phyloP scores from a whole-genome alignment of 805 yeast species.

The Metschnikowia orientalis region DNA sequence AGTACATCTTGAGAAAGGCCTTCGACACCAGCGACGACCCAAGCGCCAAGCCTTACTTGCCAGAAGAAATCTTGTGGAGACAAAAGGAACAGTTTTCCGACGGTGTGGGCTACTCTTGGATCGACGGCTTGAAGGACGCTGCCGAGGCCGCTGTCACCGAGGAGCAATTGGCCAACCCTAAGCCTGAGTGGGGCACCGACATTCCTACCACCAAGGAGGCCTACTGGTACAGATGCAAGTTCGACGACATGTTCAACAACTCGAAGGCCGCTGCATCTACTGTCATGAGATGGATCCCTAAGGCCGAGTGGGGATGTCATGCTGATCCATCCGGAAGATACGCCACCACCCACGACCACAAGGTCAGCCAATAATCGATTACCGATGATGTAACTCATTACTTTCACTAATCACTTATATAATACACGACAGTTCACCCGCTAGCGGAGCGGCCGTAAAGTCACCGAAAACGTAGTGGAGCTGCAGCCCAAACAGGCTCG shows the following conservation, averaged over 20 bases:
- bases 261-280: slow-evolving; percentile 90
- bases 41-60: slow-evolving; percentile 75
- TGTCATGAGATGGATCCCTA: slow-evolving; percentile 99
- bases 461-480: no score
- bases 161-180: slow-evolving; percentile 86
- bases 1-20: slow-evolving; percentile 95
- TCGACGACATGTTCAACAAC: slow-evolving; percentile 82
- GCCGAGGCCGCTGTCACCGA: slow-evolving; percentile 85
- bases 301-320: slow-evolving; percentile 99
- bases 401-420: no score
- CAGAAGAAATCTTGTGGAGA: slow-evolving; percentile 97
- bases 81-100: slow-evolving; percentile 99
- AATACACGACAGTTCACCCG: no score
- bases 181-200: slow-evolving; percentile 94
- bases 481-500: no score
- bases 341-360: slow-evolving; percentile 79
- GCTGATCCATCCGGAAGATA: slow-evolving; percentile 98
- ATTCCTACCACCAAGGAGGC: slow-evolving; percentile 98
- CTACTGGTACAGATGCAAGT: slow-evolving; percentile 96
- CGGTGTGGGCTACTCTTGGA: slow-evolving; percentile 99
- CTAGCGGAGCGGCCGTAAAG: no score
- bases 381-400: no score
- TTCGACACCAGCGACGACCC: slow-evolving; percentile 91
- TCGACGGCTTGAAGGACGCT: slow-evolving; percentile 92
- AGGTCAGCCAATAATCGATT: slow-evolving; percentile 29